Evolutionary conservation across 305 asterid species (phyloP).

Genomic region (Fraxinus floribunda): DNA sequence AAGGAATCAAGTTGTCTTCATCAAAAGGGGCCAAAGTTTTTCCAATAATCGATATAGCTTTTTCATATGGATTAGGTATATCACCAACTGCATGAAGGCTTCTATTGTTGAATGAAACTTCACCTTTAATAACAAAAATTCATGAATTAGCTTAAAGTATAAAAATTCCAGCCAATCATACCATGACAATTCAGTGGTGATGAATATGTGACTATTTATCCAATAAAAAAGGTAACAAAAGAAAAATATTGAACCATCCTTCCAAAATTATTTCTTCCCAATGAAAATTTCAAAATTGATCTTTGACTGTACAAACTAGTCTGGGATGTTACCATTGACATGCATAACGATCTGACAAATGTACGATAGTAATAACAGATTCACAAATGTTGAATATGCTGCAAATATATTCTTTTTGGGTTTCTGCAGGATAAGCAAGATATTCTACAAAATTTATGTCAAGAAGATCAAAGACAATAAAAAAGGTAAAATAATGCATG

Average conservation of each 20-base stretch:
- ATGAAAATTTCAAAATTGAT: not conserved
- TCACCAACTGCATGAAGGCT: constrained; percentile 65
- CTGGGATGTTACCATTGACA: not conserved
- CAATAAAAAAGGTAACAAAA: not conserved
- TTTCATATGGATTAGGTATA: constrained; percentile 67
- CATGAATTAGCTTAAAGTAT: constrained; percentile 26
- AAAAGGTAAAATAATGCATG: not conserved
- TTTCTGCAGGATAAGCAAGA: not conserved
- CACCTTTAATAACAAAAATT: constrained; percentile 49
- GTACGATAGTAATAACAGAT: not conserved
- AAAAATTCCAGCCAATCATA: constrained; percentile 15
- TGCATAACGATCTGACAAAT: not conserved
- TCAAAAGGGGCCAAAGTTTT: constrained; percentile 78
- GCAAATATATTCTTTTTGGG: not conserved
- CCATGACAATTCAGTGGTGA: not conserved
- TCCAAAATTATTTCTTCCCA: not conserved
- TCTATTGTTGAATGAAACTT: constrained; percentile 54
- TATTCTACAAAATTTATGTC: not conserved
- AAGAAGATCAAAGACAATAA: not conserved
- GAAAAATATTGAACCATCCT: constrained; percentile 3
- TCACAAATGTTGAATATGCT: not conserved
- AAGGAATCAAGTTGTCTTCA: constrained; percentile 79
- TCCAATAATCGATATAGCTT: constrained; percentile 70
- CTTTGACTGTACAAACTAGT: not conserved
- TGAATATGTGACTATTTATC: not conserved